These are phyloP conservation scores for Fusarium humuli DNA, from an alignment of 2,329 filamentous ascomycete species.

Conservation along the genomic window DNA sequence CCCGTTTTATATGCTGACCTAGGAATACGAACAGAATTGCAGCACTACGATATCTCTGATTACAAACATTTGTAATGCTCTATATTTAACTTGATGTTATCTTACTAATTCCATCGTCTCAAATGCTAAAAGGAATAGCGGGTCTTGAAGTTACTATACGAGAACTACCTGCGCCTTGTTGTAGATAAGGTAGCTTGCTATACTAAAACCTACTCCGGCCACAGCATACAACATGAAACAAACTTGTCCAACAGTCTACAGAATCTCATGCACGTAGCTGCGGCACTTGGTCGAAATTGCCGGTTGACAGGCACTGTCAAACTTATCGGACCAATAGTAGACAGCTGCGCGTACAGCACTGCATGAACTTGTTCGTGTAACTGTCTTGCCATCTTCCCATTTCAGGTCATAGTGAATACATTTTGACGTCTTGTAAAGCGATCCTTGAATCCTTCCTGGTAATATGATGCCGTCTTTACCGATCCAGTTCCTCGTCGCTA, in stretches of 20 bases:
- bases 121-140: not conserved
- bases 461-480: conserved; percentile 10
- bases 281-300: conserved; percentile 7
- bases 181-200: not conserved
- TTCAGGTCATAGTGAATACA: not conserved
- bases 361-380: not conserved
- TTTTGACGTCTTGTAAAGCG: not conserved
- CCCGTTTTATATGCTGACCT: not conserved
- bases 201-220: not conserved
- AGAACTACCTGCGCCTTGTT: not conserved
- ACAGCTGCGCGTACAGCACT: not conserved
- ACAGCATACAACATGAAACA: not conserved
- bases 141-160: not conserved
- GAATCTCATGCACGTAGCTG: not conserved
- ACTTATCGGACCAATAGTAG: conserved; percentile 5
- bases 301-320: not conserved
- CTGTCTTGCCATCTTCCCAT: not conserved
- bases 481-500: not conserved
- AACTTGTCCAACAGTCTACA: not conserved
- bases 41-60: not conserved
- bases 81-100: not conserved
- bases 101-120: not conserved
- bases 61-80: not conserved
- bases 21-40: not conserved
- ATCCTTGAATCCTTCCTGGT: conserved; percentile 1